Conservation (phyloP, 805 yeast genomes). For the Peterozyma toletana region DNA sequence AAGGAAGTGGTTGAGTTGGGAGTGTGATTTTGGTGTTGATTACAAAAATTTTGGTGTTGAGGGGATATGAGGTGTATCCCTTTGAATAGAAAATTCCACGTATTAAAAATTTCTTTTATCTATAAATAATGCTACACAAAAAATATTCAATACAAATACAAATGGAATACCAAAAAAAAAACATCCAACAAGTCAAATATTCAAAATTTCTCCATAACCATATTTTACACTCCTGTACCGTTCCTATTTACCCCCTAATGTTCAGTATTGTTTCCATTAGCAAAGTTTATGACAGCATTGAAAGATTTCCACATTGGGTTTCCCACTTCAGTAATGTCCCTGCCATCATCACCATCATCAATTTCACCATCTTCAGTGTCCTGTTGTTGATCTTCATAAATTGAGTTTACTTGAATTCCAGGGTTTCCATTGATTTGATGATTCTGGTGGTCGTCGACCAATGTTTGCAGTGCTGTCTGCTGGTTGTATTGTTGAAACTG, state of each 20-base stretch:
- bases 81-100: too few species aligned
- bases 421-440: background rate
- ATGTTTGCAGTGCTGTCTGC: background rate
- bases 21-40: conserved; percentile 17
- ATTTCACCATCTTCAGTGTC: too few species aligned
- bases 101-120: too few species aligned
- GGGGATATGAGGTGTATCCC: background rate
- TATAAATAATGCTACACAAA: too few species aligned
- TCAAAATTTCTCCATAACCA: background rate
- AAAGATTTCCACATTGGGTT: conserved; percentile 4
- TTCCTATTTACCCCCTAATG: too few species aligned
- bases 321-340: background rate
- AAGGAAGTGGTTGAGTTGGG: conserved; percentile 16
- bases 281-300: conserved; percentile 2
- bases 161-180: too few species aligned
- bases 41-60: conserved; percentile 9
- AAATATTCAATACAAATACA: too few species aligned
- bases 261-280: background rate
- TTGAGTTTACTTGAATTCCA: background rate
- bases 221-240: background rate
- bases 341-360: too few species aligned
- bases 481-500: background rate
- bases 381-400: too few species aligned
- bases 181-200: background rate
- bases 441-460: background rate